phyloP scores from a whole-genome alignment of 2,329 filamentous ascomycete species.

The Metarhizium anisopliae region DNA sequence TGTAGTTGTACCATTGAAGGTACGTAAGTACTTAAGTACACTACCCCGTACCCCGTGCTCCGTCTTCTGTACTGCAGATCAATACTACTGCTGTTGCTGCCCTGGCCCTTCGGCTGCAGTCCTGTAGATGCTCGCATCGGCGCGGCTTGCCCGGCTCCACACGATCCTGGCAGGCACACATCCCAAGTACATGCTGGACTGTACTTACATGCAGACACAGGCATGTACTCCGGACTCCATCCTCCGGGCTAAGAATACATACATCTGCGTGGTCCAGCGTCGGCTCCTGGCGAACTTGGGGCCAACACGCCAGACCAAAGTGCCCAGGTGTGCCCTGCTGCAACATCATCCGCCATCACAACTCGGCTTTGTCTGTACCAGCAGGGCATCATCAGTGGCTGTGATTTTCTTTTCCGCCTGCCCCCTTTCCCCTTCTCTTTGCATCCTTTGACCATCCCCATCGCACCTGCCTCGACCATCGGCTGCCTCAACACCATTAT shows the following conservation, averaged over 20 bases:
- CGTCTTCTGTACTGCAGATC: neutral
- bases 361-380: constrained; percentile 8
- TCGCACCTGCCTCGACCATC: neutral
- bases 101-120: neutral
- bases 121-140: neutral
- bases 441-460: neutral
- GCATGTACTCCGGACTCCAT: too few relatives aligned
- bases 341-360: constrained; percentile 13
- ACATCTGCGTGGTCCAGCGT: constrained; percentile 1
- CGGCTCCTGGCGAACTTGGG: neutral
- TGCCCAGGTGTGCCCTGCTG: constrained; percentile 8
- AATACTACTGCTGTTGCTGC: neutral
- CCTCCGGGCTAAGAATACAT: neutral
- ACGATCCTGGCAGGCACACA: too few relatives aligned
- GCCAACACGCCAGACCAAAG: constrained; percentile 2
- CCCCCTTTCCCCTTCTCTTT: neutral
- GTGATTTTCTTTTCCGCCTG: neutral
- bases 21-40: too few relatives aligned
- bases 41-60: too few relatives aligned
- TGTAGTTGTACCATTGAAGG: too few relatives aligned
- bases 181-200: too few relatives aligned
- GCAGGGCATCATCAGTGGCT: constrained; percentile 4
- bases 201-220: too few relatives aligned
- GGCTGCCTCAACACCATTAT: constrained; percentile 1
- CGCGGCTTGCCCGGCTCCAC: neutral